A percentile compares a stretch with the other conserved stretches of the same genome.
These are phyloP conservation scores for Crithidia acanthocephali DNA, from an alignment of 208 protist genomes.

Conservation along the genomic window DNA sequence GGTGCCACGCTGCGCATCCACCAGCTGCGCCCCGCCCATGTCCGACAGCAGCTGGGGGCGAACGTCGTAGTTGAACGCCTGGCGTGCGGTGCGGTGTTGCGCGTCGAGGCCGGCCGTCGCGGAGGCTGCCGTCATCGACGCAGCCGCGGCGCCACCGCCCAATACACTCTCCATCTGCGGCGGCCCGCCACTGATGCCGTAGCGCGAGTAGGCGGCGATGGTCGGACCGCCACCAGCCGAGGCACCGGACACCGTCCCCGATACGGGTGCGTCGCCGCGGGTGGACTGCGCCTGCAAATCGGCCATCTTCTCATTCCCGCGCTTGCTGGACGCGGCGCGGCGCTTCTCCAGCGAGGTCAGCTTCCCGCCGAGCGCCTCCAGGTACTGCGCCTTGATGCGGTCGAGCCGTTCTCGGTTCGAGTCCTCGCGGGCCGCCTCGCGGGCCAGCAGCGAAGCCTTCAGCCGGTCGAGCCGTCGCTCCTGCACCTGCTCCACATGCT, in stretches of 20 bases:
- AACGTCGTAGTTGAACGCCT: slow-evolving; percentile 82
- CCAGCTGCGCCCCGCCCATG: slow-evolving; percentile 56
- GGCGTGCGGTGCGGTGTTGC: slow-evolving; percentile 16
- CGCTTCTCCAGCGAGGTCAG: slow-evolving; percentile 56
- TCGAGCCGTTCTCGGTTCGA: slow-evolving; percentile 62
- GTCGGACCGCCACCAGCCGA: slow-evolving; percentile 1
- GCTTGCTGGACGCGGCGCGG: slow-evolving; percentile 33
- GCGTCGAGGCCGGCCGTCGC: slow-evolving; percentile 19
- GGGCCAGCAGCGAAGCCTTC: slow-evolving; percentile 50
- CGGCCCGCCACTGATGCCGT: slow-evolving; percentile 27
- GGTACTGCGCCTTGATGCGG: slow-evolving; percentile 53
- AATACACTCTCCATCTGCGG: slow-evolving; percentile 11
- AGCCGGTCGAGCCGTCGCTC: slow-evolving; percentile 72
- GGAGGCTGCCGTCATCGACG: neutral
- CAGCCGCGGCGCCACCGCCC: neutral
- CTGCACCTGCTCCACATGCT: slow-evolving; percentile 74
- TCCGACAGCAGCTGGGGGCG: slow-evolving; percentile 76
- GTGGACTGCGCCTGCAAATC: slow-evolving; percentile 11
- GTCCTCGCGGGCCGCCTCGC: slow-evolving; percentile 72
- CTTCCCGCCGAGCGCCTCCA: slow-evolving; percentile 42
- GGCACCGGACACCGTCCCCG: neutral
- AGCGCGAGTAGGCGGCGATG: slow-evolving; percentile 33
- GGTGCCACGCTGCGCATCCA: slow-evolving; percentile 57
- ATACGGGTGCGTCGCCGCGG: too few relatives aligned
- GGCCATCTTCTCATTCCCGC: slow-evolving; percentile 33